phyloP scores from a whole-genome alignment of 768 basidiomycete species.

The Lactarius trivialis region DNA sequence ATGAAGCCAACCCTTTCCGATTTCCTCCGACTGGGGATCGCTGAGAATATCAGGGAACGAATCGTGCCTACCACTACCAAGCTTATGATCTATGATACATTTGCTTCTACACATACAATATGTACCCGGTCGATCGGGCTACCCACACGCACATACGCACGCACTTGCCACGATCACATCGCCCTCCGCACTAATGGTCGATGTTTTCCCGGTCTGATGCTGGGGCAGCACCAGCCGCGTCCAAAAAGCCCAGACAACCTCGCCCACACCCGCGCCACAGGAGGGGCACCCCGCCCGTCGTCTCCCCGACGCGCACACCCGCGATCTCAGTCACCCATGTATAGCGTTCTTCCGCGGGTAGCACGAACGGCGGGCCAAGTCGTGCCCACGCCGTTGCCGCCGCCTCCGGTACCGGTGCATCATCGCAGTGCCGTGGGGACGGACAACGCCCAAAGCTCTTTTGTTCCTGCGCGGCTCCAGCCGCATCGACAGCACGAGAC shows the following conservation, averaged over 20 bases:
- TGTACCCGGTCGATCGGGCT: neutral
- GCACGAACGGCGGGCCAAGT: slow-evolving; percentile 16
- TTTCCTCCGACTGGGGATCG: neutral
- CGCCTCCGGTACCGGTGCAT: neutral
- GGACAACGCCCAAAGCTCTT: slow-evolving; percentile 19
- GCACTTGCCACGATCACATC: neutral
- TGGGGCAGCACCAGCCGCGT: neutral
- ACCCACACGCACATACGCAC: neutral
- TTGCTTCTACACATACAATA: neutral
- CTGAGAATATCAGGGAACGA: neutral
- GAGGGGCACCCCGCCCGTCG: slow-evolving; percentile 20
- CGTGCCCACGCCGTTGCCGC: slow-evolving; percentile 12
- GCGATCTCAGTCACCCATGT: slow-evolving; percentile 19
- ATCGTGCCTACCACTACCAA: neutral
- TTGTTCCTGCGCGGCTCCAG: neutral
- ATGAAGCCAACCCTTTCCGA: neutral
- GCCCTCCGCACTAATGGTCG: neutral
- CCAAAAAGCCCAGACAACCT: slow-evolving; percentile 20
- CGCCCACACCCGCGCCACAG: slow-evolving; percentile 21
- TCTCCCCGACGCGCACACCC: slow-evolving; percentile 17
- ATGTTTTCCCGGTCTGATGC: neutral
- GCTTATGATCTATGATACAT: slow-evolving; percentile 2
- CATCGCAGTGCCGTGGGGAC: slow-evolving; percentile 7
- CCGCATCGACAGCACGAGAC: too few species aligned
- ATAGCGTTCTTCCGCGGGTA: slow-evolving; percentile 19